A percentile compares a stretch with the other conserved stretches of the same genome.
Evolutionary conservation across 2,329 filamentous ascomycete genomes (phyloP).

Genomic region (Phialophora chinensis): DNA sequence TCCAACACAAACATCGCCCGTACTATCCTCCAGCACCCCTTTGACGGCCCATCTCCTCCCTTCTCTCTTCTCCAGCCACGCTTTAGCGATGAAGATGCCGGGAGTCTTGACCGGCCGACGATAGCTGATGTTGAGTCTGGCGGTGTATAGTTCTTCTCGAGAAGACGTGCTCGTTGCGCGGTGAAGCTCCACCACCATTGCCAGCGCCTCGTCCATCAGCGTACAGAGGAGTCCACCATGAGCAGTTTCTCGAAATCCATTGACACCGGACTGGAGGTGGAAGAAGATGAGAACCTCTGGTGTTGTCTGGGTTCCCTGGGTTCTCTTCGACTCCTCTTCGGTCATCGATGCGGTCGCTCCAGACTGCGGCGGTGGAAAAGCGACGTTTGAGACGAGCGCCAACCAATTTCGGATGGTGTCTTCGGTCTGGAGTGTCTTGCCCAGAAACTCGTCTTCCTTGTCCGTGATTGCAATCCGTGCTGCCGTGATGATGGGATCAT

Average conservation of each 20-base stretch:
- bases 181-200: background rate
- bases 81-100: background rate
- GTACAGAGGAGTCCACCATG: background rate
- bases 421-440: too few species aligned
- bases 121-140: background rate
- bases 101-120: background rate
- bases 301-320: too few species aligned
- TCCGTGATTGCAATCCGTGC: too few species aligned
- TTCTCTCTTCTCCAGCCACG: conserved; percentile 1
- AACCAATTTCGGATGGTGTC: too few species aligned
- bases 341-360: too few species aligned
- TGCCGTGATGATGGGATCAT: too few species aligned
- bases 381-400: too few species aligned
- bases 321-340: too few species aligned
- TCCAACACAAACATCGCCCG: too few species aligned
- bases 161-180: background rate
- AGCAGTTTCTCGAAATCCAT: background rate
- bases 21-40: background rate
- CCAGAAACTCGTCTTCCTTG: too few species aligned
- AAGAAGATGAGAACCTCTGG: too few species aligned
- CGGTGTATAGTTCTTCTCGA: background rate
- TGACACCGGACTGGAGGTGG: background rate
- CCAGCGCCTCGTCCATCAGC: background rate
- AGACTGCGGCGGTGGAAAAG: too few species aligned
- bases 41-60: background rate